These are phyloP conservation scores for Backusella morwellensis DNA, from an alignment of 192 early-diverging fungal species.

Conservation along the genomic window DNA sequence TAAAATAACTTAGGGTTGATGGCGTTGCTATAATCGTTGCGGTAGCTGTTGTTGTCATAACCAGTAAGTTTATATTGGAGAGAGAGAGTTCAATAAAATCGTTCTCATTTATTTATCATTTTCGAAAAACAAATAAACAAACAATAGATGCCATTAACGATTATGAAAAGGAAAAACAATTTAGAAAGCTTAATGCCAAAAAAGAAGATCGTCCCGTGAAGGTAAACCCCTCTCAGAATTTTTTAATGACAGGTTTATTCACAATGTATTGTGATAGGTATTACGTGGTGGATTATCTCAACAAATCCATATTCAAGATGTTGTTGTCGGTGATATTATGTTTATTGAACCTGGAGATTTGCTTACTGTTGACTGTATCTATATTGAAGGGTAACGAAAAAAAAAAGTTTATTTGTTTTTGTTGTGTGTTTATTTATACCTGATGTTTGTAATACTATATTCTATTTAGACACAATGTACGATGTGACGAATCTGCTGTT, in stretches of 20 bases:
- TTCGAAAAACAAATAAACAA: not conserved
- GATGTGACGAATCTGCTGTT: conserved; percentile 84
- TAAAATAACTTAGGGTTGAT: conserved; percentile 29
- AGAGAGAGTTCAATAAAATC: not conserved
- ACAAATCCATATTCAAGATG: conserved; percentile 72
- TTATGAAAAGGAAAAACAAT: conserved; percentile 87
- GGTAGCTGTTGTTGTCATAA: conserved; percentile 90
- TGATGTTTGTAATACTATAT: not conserved
- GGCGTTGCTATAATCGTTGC: conserved; percentile 84
- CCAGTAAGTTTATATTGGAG: conserved; percentile 35
- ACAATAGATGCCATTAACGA: conserved; percentile 75
- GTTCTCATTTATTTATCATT: not conserved
- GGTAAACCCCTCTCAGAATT: conserved; percentile 6
- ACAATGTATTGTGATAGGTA: conserved; percentile 33
- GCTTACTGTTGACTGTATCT: conserved; percentile 87
- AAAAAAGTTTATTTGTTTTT: not conserved
- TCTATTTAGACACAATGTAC: conserved; percentile 61
- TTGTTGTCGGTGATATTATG: conserved; percentile 93
- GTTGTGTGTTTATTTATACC: not conserved
- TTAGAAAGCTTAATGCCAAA: conserved; percentile 83
- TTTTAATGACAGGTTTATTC: too few species aligned
- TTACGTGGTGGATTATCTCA: conserved; percentile 74
- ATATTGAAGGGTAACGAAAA: conserved; percentile 46
- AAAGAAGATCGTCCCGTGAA: conserved; percentile 83
- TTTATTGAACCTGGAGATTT: conserved; percentile 89